Percentiles rank a stretch among this genome's conserved stretches.
Evolutionary conservation across 2,329 filamentous ascomycete species (phyloP).

Genomic region (Cladosporium velox): DNA sequence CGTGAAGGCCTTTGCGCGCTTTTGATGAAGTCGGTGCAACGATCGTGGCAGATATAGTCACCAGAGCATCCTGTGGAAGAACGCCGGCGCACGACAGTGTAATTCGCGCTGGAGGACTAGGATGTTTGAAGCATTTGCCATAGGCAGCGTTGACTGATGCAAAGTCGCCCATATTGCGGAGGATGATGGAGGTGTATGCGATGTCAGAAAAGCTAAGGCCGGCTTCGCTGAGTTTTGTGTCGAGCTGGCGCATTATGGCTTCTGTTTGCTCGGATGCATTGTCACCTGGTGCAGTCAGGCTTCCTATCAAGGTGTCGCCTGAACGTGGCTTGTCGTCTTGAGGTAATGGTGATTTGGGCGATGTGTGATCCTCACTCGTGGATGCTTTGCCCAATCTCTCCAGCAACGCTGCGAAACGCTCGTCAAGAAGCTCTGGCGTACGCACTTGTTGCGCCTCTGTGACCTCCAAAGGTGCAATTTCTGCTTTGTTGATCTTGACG

Average conservation of each 20-base stretch:
- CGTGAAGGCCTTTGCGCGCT: slow-evolving; percentile 65
- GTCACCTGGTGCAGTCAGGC: slow-evolving; percentile 39
- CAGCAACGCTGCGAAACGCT: slow-evolving; percentile 49
- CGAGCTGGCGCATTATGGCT: slow-evolving; percentile 43
- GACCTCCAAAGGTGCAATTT: slow-evolving; percentile 6
- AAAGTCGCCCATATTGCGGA: slow-evolving; percentile 81
- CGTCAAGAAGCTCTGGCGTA: slow-evolving; percentile 68
- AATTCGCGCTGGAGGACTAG: slow-evolving; percentile 82
- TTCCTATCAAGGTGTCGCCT: slow-evolving; percentile 32
- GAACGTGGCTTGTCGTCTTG: neutral
- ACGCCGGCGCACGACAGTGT: slow-evolving; percentile 74
- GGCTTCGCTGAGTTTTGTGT: slow-evolving; percentile 31
- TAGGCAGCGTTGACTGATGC: slow-evolving; percentile 73
- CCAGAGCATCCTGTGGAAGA: slow-evolving; percentile 61
- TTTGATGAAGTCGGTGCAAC: slow-evolving; percentile 32
- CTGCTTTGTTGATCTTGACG: slow-evolving; percentile 57
- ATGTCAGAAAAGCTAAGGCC: slow-evolving; percentile 34
- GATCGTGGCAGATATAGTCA: slow-evolving; percentile 61
- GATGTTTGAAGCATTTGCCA: slow-evolving; percentile 68
- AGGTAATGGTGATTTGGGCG: neutral
- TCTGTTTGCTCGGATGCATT: slow-evolving; percentile 44
- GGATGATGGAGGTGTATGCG: slow-evolving; percentile 61
- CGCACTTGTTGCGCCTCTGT: slow-evolving; percentile 43
- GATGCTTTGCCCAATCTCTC: neutral
- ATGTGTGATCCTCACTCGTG: too few species aligned